Evolutionary conservation across 2,329 filamentous ascomycete species (phyloP).

Genomic region (Tolypocladium capitatum): DNA sequence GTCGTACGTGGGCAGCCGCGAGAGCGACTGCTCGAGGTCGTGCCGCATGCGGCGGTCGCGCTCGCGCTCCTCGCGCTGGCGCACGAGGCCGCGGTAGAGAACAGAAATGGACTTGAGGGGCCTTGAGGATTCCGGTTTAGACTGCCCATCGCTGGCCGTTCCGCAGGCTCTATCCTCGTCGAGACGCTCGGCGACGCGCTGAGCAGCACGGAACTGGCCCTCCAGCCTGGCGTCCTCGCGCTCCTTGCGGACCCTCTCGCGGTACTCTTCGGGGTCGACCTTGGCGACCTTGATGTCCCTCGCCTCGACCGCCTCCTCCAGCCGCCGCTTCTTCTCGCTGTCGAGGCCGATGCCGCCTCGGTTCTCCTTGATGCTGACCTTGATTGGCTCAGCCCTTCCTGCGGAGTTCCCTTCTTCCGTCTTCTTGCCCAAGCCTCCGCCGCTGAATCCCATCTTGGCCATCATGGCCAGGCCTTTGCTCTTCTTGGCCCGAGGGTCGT

Average conservation of each 20-base stretch:
- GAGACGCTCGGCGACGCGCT: slow-evolving; percentile 70
- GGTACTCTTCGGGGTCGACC: slow-evolving; percentile 55
- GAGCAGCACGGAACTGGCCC: slow-evolving; percentile 59
- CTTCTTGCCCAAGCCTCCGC: slow-evolving; percentile 53
- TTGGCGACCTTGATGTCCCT: slow-evolving; percentile 44
- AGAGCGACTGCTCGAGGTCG: slow-evolving; percentile 52
- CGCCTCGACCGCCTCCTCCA: slow-evolving; percentile 46
- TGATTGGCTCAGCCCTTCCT: slow-evolving; percentile 53
- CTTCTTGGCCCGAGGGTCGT: slow-evolving; percentile 37
- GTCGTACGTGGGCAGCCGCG: slow-evolving; percentile 49
- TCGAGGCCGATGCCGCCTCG: slow-evolving; percentile 75
- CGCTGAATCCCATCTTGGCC: slow-evolving; percentile 87
- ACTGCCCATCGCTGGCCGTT: slow-evolving; percentile 2
- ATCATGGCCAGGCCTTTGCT: slow-evolving; percentile 95
- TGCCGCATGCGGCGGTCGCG: slow-evolving; percentile 51
- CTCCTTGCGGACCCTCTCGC: slow-evolving; percentile 58
- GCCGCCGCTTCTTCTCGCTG: slow-evolving; percentile 67
- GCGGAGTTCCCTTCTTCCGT: slow-evolving; percentile 30
- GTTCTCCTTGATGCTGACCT: slow-evolving; percentile 63
- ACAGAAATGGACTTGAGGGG: slow-evolving; percentile 59
- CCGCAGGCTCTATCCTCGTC: slow-evolving; percentile 37
- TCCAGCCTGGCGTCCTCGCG: slow-evolving; percentile 56
- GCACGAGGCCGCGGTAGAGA: slow-evolving; percentile 65
- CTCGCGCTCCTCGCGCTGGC: slow-evolving; percentile 56
- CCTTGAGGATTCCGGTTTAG: slow-evolving; percentile 19